Base-by-base conservation (phyloP, 2,329 filamentous ascomycete species). In the Akanthomyces dipterigenus region DNA sequence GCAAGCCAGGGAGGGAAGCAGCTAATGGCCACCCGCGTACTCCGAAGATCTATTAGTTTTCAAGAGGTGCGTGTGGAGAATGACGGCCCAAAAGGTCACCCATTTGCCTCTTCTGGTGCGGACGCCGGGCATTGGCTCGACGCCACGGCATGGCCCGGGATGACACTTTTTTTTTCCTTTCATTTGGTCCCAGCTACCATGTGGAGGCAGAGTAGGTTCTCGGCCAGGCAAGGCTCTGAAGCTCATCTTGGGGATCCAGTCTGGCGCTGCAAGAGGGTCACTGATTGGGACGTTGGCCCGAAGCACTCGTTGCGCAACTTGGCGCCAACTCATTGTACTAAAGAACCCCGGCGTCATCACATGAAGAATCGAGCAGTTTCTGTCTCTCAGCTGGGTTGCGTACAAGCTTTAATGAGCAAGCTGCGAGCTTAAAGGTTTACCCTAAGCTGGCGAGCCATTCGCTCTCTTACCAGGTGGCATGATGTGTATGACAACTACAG, bases 41-140 rank as follows among this genome's bases (percentile, higher is more conserved):
- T 60, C n/a, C n/a, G 22, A 42, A 36, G 48, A 60, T 60, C 57
- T 60, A 45, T 46, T 53, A 36, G 26, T 50, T 6, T 6, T 60
- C 9, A 12, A 53, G 6, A 28, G n/a, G 57, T 54, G 57, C 49
- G 49, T 53, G 48, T 60, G 48, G 57, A 22, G 38, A 24, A 26
- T 28, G n/a, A 26, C 38, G 14, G 36, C 24, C 46, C 8, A 43
- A 31, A 20, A 43, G 28, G 28, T 22, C 8, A 43, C 14, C 48
- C 28, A 43, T 46, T 57, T 49, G 28, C 43, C 31, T 49, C 43
- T 38, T 45, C 31, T 53, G 48, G 40, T 60, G 45, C n/a, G 38
- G 38, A 51, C 57, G 40, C 38, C 49, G 48, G 26, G 16, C 38
- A 49, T 53, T 24, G 40, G 49, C 48, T 54, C 34, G 48, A 53